Evolutionary conservation across 495 filamentous ascomycete genomes (phyloP), one percentile per base, ranked within the genome.

Genomic region (Talaromyces adpressus): DNA sequence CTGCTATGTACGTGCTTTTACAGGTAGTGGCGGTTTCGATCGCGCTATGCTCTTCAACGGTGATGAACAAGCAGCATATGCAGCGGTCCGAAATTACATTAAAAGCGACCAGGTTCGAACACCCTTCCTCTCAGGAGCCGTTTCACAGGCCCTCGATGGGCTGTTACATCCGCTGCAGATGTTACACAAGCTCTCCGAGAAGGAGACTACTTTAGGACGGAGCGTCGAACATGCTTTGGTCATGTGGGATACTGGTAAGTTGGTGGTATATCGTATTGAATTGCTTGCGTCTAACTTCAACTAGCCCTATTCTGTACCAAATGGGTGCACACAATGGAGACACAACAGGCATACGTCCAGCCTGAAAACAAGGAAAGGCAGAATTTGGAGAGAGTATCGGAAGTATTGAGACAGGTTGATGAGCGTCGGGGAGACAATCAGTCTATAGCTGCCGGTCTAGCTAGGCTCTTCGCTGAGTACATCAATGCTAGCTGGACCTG

Each of bases 241-340:
- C n/a, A 29, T 39, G 29, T 63, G 62, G 62, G 62, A 63, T 36
- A 36, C 45, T 30, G 54, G 62, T 63, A 45, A 63, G 51, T 22
- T 53, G 25, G 18, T 29, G 20, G 20, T 20, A 25, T 45, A 32
- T 18, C 16, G 18, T 6, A 14, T 27, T 59, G 8, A 8, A 59
- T 36, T 8, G 11, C 27, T 23, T 39, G 27, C 14, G 30, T 9
- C 62, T 63, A 49, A 63, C 20, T 34, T 57, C 9, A 12, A 9
- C 20, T 47, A 63, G 62, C 62, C 1, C 23, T 63, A 36, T 63
- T 63, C 30, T 58, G 47, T 47, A 63, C 62, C 18, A 63, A 63
- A 57, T 63, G 62, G 62, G 54, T 63, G 2, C 53, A 63, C 39
- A 63, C 29, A 5, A 8, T 63, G 32, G 62, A 63, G 29, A 57